phyloP scores from a whole-genome alignment of 2,329 filamentous ascomycete genomes.

The Paracoccidioides brasiliensis region DNA sequence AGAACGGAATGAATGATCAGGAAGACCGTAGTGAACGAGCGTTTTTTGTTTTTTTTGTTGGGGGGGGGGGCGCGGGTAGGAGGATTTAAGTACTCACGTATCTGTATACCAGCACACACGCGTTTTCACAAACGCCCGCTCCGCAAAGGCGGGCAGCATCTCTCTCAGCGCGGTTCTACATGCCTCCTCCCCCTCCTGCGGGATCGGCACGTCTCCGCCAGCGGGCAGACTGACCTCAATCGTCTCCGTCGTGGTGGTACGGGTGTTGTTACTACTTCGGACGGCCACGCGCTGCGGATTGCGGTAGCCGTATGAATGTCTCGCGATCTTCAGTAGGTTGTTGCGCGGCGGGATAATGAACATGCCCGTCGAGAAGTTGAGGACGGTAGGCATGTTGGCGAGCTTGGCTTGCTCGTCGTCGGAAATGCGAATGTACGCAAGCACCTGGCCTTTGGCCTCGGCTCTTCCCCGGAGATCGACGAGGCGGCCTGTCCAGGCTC shows the following conservation, averaged over 20 bases:
- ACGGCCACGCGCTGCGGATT: constrained; percentile 28
- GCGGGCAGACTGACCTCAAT: constrained; percentile 26
- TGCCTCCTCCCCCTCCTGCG: constrained; percentile 45
- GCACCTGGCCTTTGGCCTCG: constrained; percentile 66
- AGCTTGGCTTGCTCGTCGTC: constrained; percentile 55
- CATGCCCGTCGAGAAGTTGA: constrained; percentile 38
- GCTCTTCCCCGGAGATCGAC: constrained; percentile 65
- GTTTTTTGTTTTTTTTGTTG: background rate
- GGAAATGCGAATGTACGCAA: constrained; percentile 66
- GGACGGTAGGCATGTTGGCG: constrained; percentile 50
- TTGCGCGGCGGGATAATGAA: constrained; percentile 44
- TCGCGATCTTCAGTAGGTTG: constrained; percentile 53
- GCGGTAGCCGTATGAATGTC: constrained; percentile 56
- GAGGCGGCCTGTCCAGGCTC: constrained; percentile 71
- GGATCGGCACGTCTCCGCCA: constrained; percentile 25
- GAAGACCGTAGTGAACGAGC: background rate
- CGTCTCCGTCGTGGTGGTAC: background rate
- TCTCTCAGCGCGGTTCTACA: constrained; percentile 49
- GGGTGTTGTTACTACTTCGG: background rate
- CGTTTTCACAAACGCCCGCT: constrained; percentile 48
- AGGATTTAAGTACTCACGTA: constrained; percentile 33
- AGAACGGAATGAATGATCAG: background rate
- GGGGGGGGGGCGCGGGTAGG: background rate
- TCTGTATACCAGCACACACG: constrained; percentile 67
- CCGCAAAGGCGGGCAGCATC: constrained; percentile 47